Base-by-base conservation (phyloP, 495 filamentous ascomycete species). In the Talaromyces trachyspermus region DNA sequence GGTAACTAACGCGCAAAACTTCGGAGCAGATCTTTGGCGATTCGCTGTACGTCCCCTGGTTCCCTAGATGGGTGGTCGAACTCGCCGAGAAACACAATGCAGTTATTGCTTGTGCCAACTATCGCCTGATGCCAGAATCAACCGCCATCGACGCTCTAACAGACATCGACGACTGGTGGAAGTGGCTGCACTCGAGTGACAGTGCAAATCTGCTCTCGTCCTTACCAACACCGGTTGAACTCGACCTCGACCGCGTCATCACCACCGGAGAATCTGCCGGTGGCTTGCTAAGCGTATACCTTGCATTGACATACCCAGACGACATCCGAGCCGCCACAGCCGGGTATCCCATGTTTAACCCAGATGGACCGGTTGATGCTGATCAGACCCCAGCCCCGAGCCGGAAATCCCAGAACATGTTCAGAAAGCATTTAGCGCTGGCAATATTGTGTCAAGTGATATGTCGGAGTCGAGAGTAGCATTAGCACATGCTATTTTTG, bases 111-210 rank as follows among this genome's bases (percentile, higher is more conserved):
- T 53, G 62, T 1, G 57, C 65, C 9, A 69, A 77, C 60, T 77
- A 80, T 63, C 74, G 74, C n/a, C 64, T 78, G 14, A 24, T 74
- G 12, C 75, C 75, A 19, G 72, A 77, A 44, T 51, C 66, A 20
- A 72, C 52, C 15, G 70, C 70, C 32, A 25, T 58, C 12, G 66
- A 76, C 10, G 62, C 74, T 50, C 60, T 73, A 47, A 53, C 63
- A 17, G 77, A 80, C 49, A 29, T 78, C 3, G 52, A 60, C 24
- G 65, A 72, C 49, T 75, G 77, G 56, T 77, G 72, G 72, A 44
- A 52, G 4, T 78, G 76, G 75, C 41, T 74, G 11, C 61, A 56
- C 20, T 60, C 60, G 0, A 23, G 55, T 1, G 30, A 43, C 1
- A 39, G 60, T 0, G 15, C 19, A 4, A 41, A 48, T 1, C 15